Conservation (phyloP, 2,329 filamentous ascomycete species). For the Elsinoe australis region DNA sequence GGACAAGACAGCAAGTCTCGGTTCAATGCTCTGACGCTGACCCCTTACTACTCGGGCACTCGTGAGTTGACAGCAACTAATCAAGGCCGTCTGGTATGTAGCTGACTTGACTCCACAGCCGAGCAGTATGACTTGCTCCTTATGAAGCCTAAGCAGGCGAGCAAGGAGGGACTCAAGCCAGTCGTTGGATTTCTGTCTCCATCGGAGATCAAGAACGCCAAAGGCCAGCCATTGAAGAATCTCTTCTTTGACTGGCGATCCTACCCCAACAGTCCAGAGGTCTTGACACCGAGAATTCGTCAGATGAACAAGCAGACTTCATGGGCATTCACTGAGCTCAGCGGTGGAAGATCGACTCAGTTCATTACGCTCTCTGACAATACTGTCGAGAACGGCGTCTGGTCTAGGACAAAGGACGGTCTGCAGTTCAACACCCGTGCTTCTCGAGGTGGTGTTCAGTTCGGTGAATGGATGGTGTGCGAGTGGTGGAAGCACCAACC, state of each 20-base stretch:
- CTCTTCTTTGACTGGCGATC: not conserved
- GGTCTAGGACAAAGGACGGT: not conserved
- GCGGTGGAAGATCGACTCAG: not conserved
- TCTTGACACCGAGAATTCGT: not conserved
- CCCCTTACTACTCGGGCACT: not conserved
- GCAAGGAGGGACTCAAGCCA: no score
- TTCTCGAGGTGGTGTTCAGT: not conserved
- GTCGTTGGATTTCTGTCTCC: no score
- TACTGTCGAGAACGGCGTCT: not conserved
- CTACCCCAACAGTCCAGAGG: not conserved
- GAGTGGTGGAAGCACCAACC: constrained; percentile 12
- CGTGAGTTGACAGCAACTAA: not conserved
- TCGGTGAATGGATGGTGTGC: constrained; percentile 23
- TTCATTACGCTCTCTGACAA: not conserved
- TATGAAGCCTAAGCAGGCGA: not conserved
- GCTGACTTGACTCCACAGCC: no score
- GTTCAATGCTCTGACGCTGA: not conserved
- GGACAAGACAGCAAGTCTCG: not conserved
- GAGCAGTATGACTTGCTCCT: not conserved
- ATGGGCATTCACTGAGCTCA: not conserved
- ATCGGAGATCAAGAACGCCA: not conserved
- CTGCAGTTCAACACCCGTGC: not conserved
- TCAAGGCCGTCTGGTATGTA: not conserved
- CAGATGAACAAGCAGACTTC: not conserved
- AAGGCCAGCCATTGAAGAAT: not conserved